A percentile compares a stretch with the other conserved stretches of the same genome.
Evolutionary conservation across 768 basidiomycete species (phyloP).

Genomic region (Hygrophorus russula): DNA sequence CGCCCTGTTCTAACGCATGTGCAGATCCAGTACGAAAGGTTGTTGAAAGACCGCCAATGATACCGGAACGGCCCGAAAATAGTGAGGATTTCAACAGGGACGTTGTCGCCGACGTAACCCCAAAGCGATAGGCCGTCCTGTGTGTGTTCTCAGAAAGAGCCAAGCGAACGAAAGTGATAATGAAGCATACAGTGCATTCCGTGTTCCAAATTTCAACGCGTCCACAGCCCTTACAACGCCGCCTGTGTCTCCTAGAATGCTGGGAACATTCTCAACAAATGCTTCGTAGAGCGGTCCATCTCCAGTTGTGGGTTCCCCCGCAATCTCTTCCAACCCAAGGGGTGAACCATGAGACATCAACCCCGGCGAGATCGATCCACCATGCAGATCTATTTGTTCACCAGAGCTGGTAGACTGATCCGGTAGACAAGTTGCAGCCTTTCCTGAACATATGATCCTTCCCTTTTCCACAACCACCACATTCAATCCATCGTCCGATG

Average conservation of each 20-base stretch:
- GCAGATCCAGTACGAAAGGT: constrained; percentile 48
- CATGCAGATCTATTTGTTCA: constrained; percentile 46
- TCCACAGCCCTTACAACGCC: constrained; percentile 57
- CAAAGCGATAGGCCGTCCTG: constrained; percentile 55
- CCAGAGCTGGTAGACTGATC: constrained; percentile 10
- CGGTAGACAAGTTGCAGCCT: constrained; percentile 16
- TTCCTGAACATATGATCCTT: constrained; percentile 39
- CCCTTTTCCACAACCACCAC: constrained; percentile 39
- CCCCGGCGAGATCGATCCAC: constrained; percentile 60
- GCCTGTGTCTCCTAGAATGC: constrained; percentile 36
- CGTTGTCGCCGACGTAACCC: constrained; percentile 53
- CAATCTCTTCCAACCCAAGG: constrained; percentile 70
- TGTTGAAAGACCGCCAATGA: constrained; percentile 52
- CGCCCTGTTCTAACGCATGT: constrained; percentile 47
- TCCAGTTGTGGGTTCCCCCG: constrained; percentile 53
- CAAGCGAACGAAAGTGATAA: constrained; percentile 3
- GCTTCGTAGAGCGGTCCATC: constrained; percentile 55
- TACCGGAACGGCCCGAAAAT: constrained; percentile 24
- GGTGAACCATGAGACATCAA: constrained; percentile 56
- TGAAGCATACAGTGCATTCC: constrained; percentile 56
- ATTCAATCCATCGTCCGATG: constrained; percentile 11
- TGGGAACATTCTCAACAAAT: constrained; percentile 27
- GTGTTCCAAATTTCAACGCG: constrained; percentile 58
- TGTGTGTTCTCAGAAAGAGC: neutral
- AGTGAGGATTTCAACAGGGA: constrained; percentile 30